Conservation (phyloP, 208 protist genomes). For the Tritrichomonas foetus region DNA sequence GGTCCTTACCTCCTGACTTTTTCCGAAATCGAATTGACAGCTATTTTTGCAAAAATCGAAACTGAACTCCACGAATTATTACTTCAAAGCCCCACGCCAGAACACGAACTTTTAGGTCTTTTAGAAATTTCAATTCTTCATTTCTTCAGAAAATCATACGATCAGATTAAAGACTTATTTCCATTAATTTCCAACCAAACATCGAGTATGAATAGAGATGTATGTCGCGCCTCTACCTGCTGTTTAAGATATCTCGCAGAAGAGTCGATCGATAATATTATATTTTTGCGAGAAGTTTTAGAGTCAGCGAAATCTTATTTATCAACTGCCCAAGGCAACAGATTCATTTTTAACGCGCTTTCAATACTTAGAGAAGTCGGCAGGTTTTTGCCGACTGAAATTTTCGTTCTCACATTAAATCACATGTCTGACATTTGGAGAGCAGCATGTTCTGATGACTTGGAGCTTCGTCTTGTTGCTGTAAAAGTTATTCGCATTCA, state of each 20-base stretch:
- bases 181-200: background rate
- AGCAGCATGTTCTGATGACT: background rate
- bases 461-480: background rate
- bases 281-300: background rate
- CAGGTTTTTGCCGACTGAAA: background rate
- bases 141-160: background rate
- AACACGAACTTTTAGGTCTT: background rate
- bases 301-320: background rate
- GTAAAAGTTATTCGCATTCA: background rate
- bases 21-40: no score
- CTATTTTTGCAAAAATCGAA: no score
- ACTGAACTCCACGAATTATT: no score
- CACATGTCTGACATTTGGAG: background rate
- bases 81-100: no score
- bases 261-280: background rate
- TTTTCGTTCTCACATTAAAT: background rate
- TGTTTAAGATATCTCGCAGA: background rate
- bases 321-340: background rate
- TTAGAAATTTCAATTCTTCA: background rate
- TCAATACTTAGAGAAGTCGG: background rate
- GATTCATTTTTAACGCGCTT: background rate
- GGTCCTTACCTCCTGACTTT: no score
- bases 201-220: background rate
- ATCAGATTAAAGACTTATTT: background rate
- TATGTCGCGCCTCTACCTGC: background rate